Percentiles rank a stretch among this genome's conserved stretches.
Evolutionary conservation across 1,284 basidiomycete species (phyloP).

Genomic region (Ustilago loliicola): DNA sequence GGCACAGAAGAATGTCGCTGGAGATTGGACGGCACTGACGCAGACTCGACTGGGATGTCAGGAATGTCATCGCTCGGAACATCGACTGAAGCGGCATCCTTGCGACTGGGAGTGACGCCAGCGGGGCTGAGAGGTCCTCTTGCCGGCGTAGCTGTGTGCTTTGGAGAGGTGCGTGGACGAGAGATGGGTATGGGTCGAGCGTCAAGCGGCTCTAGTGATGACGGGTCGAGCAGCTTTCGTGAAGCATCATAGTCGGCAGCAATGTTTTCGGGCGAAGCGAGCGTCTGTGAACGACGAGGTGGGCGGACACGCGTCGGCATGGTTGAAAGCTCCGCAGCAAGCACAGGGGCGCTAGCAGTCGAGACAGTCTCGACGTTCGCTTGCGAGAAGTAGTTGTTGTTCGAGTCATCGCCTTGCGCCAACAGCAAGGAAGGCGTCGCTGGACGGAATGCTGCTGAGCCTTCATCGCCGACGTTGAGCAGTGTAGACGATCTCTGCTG

Average conservation of each 20-base stretch:
- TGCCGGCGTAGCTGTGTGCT: slow-evolving; percentile 13
- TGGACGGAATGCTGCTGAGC: slow-evolving; percentile 20
- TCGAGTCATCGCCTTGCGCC: slow-evolving; percentile 16
- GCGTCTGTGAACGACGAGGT: slow-evolving; percentile 39
- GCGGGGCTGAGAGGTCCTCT: slow-evolving; percentile 10
- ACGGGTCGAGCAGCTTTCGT: slow-evolving; percentile 28
- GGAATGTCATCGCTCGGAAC: neutral
- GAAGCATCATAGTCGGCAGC: slow-evolving; percentile 29
- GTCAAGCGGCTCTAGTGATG: slow-evolving; percentile 41
- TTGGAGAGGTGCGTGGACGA: slow-evolving; percentile 13
- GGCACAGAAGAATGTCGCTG: slow-evolving; percentile 54
- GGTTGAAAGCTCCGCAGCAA: neutral
- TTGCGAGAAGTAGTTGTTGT: slow-evolving; percentile 20
- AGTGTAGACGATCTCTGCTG: slow-evolving; percentile 6
- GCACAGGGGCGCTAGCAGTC: slow-evolving; percentile 24
- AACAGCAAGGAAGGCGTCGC: slow-evolving; percentile 46
- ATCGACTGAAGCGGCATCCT: neutral
- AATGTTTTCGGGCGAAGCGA: slow-evolving; percentile 44
- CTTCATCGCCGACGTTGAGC: slow-evolving; percentile 10
- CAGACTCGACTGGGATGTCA: slow-evolving; percentile 8
- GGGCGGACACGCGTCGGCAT: slow-evolving; percentile 6
- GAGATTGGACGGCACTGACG: slow-evolving; percentile 13
- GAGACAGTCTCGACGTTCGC: slow-evolving; percentile 9
- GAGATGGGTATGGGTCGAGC: slow-evolving; percentile 41
- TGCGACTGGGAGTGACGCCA: slow-evolving; percentile 5